Evolutionary conservation across 1,284 basidiomycete genomes (phyloP).

Genomic region (Peniophora sp.): DNA sequence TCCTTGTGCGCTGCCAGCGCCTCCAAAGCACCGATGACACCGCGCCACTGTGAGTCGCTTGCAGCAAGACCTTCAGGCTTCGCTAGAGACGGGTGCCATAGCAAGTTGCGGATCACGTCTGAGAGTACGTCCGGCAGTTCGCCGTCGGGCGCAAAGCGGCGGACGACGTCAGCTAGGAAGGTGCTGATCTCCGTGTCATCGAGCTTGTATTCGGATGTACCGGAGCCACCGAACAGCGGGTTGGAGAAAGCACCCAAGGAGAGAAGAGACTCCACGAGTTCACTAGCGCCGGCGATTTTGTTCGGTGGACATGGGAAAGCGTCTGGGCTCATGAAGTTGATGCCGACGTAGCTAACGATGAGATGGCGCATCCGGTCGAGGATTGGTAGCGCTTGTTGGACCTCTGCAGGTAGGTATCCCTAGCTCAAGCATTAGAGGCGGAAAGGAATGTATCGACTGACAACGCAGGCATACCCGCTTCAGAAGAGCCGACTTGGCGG

Average conservation of each 20-base stretch:
- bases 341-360: conserved; percentile 84
- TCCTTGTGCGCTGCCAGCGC: conserved; percentile 76
- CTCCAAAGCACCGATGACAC: conserved; percentile 76
- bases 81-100: conserved; percentile 56
- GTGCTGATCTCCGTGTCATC: conserved; percentile 52
- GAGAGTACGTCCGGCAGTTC: conserved; percentile 33
- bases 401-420: conserved; percentile 58
- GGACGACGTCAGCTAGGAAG: conserved; percentile 67
- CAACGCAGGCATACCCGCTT: conserved; percentile 65
- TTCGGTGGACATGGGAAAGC: conserved; percentile 90
- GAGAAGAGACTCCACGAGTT: conserved; percentile 74
- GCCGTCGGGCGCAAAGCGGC: conserved; percentile 50
- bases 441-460: neutral
- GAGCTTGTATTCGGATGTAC: conserved; percentile 30
- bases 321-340: conserved; percentile 84
- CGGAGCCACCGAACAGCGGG: conserved; percentile 46
- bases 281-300: conserved; percentile 63
- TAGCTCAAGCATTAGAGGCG: conserved; percentile 16
- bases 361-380: conserved; percentile 74
- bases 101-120: conserved; percentile 49
- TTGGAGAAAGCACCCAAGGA: conserved; percentile 56
- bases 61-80: conserved; percentile 60
- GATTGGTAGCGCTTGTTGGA: conserved; percentile 49
- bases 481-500: conserved; percentile 42
- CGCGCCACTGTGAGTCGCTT: conserved; percentile 77